Evolutionary conservation across 2,329 filamentous ascomycete species (phyloP), one percentile per base, ranked within the genome.

Genomic region (Monosporascus sp.): DNA sequence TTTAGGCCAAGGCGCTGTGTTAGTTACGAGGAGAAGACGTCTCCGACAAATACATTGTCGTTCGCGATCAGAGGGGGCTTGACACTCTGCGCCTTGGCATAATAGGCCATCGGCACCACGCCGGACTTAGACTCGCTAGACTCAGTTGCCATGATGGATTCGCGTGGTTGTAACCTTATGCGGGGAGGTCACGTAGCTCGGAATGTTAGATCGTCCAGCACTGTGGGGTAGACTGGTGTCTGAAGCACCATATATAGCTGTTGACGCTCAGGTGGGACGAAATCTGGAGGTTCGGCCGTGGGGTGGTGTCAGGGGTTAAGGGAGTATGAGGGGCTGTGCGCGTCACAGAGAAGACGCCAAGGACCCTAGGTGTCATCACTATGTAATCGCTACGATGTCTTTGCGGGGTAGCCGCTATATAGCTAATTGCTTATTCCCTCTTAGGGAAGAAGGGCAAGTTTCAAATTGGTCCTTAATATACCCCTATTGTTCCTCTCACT

Each of bases 51-150:
- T 31, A 84, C 84, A 63, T 88, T 88, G 57, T 86, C 81, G 61
- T 85, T 85, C 37, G 83, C 81, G 56, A 88, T 83, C 48, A 86
- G 76, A 6, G 84, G 84, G 3, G 83, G 83, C 62, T 86, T 81
- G 70, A 80, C 86, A 26, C 73, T 76, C 65, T 86, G 82, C 0
- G 82, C 82, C 63, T 83, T 75, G 49, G 76, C 63, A 66, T 77
- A 80, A 70, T 86, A 77, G 26, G 53, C 49, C 55, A 63, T 55
- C 1, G 60, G 31, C 43, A 62, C 55, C 3, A 60, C 57, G 3
- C 48, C 53, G 18, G 52, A 49, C 17, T 31, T 41, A 7, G 49
- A 18, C 9, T 54, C 49, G 7, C 26, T 28, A 28, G 7, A 28
- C 26, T 28, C 7, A 28, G 26, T 7, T 28, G 26, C 26, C 26